Evolutionary conservation across 1,284 basidiomycete genomes (phyloP).

Genomic region (Puccinia coronata): DNA sequence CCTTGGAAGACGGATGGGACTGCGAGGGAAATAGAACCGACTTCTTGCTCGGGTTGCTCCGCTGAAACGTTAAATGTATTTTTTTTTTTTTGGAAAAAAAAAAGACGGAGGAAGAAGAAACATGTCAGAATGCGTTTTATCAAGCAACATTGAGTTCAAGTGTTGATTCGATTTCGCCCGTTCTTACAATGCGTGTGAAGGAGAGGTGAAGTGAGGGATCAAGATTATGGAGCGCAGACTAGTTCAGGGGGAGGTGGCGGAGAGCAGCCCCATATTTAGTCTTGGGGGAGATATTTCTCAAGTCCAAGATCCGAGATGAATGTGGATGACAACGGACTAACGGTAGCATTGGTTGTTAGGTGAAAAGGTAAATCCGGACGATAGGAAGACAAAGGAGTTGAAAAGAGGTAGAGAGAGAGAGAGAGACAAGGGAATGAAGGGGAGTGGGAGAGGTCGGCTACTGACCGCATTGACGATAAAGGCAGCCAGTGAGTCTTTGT

Average conservation of each 20-base stretch:
- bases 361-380: too few relatives aligned
- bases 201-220: neutral
- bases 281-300: too few relatives aligned
- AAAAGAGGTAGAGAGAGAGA: neutral
- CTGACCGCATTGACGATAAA: slow-evolving; percentile 37
- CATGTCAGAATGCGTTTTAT: neutral
- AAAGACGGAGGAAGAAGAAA: neutral
- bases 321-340: neutral
- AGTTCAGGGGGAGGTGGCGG: too few relatives aligned
- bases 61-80: neutral
- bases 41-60: slow-evolving; percentile 4
- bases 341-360: too few relatives aligned
- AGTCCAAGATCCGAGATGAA: neutral
- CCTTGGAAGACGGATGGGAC: neutral
- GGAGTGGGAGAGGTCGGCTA: too few relatives aligned
- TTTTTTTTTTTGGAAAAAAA: neutral
- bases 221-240: neutral
- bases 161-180: neutral
- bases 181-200: neutral
- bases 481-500: slow-evolving; percentile 22
- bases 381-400: neutral
- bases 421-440: neutral
- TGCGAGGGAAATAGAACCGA: neutral
- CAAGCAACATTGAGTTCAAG: neutral
- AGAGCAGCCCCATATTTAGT: too few relatives aligned